Percentiles rank a stretch among this genome's conserved stretches.
Evolutionary conservation across 169 alveolate species (phyloP).

Genomic region (Eimeria necatrix): DNA sequence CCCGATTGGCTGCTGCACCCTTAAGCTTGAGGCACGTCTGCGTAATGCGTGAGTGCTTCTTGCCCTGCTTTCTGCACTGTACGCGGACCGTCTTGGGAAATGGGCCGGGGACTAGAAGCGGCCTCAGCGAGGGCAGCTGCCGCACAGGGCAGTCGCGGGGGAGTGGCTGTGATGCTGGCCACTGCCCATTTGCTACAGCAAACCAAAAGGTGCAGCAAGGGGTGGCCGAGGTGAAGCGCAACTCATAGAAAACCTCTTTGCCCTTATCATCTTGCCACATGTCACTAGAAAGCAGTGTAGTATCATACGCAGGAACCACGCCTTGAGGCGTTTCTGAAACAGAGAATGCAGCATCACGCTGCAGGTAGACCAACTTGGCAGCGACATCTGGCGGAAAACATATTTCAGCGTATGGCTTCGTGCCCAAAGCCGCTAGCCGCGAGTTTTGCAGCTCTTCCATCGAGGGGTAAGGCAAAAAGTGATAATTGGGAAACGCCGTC

Average conservation of each 20-base stretch:
- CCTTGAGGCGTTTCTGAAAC: not conserved
- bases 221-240: not conserved
- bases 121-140: conserved; percentile 2
- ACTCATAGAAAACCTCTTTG: not conserved
- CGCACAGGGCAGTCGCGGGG: not conserved
- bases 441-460: conserved; percentile 71
- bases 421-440: conserved; percentile 31
- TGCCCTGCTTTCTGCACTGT: not conserved
- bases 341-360: not conserved
- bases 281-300: not conserved
- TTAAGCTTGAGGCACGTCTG: not conserved
- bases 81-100: not conserved
- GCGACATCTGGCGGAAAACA: conserved; percentile 55
- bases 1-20: not conserved
- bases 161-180: not conserved
- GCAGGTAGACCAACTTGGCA: not conserved
- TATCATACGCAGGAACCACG: not conserved
- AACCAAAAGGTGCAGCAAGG: not conserved
- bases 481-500: conserved; percentile 61
- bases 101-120: not conserved
- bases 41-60: not conserved
- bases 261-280: not conserved
- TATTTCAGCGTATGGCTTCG: not conserved
- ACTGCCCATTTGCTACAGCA: not conserved
- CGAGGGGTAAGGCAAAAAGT: conserved; percentile 63